Conservation (phyloP, 352 stramenopile species). For the Globisporangium okanoganense region DNA sequence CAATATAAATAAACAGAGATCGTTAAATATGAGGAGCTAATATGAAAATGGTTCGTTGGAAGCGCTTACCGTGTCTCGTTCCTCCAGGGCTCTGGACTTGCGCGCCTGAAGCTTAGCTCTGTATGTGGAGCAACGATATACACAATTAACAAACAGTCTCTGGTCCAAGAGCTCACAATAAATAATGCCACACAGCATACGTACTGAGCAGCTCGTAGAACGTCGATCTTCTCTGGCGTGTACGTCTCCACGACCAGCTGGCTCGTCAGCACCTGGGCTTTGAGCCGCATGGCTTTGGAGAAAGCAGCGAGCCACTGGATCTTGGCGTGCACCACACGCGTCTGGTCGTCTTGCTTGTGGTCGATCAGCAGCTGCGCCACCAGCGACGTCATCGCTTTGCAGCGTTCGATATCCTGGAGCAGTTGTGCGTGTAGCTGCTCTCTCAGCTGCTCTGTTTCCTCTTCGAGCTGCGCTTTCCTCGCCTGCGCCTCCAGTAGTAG, state of each 20-base stretch:
- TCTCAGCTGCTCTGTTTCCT: constrained; percentile 8
- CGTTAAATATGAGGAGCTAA: not conserved
- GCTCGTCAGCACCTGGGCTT: constrained; percentile 25
- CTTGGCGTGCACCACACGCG: constrained; percentile 27
- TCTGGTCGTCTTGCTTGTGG: constrained; percentile 32
- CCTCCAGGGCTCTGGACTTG: constrained; percentile 18
- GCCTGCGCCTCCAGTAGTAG: constrained; percentile 30
- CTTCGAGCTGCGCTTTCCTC: constrained; percentile 12
- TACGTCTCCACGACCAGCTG: constrained; percentile 36
- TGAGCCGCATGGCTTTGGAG: constrained; percentile 22
- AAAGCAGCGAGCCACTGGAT: constrained; percentile 26
- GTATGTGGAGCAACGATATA: not conserved
- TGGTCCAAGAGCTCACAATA: not conserved
- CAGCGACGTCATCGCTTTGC: constrained; percentile 20
- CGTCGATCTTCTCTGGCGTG: constrained; percentile 12
- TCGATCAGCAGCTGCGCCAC: constrained; percentile 21
- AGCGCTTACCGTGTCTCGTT: constrained; percentile 15
- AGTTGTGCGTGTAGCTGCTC: constrained; percentile 16
- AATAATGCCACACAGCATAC: not conserved
- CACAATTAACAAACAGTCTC: not conserved
- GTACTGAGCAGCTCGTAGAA: constrained; percentile 25
- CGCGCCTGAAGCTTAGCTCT: constrained; percentile 27
- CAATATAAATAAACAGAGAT: not conserved
- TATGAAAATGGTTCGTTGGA: not conserved
- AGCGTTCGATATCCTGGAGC: constrained; percentile 18